Base-by-base conservation (phyloP, 345 rosid genomes). In the Gossypium raimondii region DNA sequence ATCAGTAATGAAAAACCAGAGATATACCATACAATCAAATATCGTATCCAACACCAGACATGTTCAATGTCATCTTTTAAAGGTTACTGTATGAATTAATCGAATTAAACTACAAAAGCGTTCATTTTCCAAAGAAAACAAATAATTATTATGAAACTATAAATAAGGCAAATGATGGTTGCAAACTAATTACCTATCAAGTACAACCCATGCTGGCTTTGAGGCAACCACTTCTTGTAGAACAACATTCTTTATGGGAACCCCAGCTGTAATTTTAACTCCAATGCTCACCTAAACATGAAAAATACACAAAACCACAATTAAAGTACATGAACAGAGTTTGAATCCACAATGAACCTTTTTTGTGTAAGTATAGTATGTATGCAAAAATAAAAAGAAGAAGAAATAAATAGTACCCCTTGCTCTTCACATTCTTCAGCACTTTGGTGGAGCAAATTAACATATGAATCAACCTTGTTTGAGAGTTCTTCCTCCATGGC, bases 221-320 rank as follows among this genome's bases (percentile, higher is more conserved):
- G 27, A 76, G 22, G 83, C 71, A 10, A 77, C 13, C 59, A 78
- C 84, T 80, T 89, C 89, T 63, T 86, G 93, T n/a, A 89, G 51
- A 58, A 87, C 78, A 45, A 89, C 87, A 67, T 87, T 84, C 82
- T 64, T 85, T 5, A 79, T 63, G 65, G 93, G 90, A 64, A 65
- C 22, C 64, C 89, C 89, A 57, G 90, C 89, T 68, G 83, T 82
- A 34, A 86, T 73, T 78, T 81, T 85, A 55, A 89, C 90, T 83
- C 82, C 89, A 27, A 89, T 73, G 72, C 66, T 81, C 22, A 89
- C 83, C 90, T 87, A 60, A 75, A 68, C 62, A 27, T 48, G 53
- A 44, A 74, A 74, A 44, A 34, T 34, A 34, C 41, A 34, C 41
- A 34, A 34, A 34, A 34, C 7, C 41, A 5, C 41, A 4, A 34